Conservation (phyloP, 2,329 filamentous ascomycete genomes). For the Aspergillus costaricaensis region DNA sequence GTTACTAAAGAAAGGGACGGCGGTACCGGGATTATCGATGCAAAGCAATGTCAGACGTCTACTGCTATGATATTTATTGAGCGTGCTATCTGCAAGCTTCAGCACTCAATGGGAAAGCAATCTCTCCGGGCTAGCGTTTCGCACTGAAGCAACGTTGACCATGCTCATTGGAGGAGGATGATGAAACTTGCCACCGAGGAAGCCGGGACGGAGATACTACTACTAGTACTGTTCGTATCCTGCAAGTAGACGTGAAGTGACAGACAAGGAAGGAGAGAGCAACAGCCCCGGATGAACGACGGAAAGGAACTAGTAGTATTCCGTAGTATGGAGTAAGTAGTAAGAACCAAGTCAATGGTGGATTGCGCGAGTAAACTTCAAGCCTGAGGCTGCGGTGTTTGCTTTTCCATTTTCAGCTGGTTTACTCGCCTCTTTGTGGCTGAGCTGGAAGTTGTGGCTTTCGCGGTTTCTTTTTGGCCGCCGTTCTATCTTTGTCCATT, state of each 20-base stretch:
- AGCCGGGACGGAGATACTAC: neutral
- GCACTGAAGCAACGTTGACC: neutral
- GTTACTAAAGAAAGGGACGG: neutral
- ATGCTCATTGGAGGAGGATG: neutral
- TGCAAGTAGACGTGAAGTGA: neutral
- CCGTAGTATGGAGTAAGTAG: conserved; percentile 7
- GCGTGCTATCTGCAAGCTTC: conserved; percentile 2
- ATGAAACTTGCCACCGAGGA: conserved; percentile 16
- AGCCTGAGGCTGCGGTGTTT: conserved; percentile 20
- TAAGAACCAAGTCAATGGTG: conserved; percentile 9
- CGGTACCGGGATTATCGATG: neutral
- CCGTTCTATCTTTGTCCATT: conserved; percentile 3
- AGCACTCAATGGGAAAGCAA: neutral
- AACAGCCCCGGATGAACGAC: neutral
- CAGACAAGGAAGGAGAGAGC: neutral
- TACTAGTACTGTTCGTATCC: neutral
- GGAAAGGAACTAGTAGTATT: neutral
- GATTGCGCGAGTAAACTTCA: neutral
- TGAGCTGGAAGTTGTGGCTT: conserved; percentile 18
- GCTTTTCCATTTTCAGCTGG: conserved; percentile 14
- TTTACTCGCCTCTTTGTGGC: conserved; percentile 8
- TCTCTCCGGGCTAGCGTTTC: neutral
- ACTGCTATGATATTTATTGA: neutral
- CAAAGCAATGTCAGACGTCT: neutral
- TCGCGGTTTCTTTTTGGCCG: neutral